Percentiles rank a stretch among this genome's conserved stretches.
phyloP scores from a whole-genome alignment of 164 flowering plant species.

The Echeveria elegans region DNA sequence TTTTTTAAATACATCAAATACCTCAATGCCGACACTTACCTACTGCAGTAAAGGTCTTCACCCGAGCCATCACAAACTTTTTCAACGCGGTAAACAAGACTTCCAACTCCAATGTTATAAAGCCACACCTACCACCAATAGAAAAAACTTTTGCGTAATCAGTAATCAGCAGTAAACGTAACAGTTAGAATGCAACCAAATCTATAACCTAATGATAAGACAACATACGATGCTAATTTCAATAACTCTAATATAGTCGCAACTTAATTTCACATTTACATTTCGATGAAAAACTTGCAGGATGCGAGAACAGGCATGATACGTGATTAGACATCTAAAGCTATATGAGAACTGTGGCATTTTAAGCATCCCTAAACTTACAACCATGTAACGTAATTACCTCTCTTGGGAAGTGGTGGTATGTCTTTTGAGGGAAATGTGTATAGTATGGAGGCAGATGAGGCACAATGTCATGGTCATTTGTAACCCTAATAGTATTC shows the following conservation, averaged over 20 bases:
- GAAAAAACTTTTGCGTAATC: neutral
- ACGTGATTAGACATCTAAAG: neutral
- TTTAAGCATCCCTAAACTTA: neutral
- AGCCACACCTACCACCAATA: neutral
- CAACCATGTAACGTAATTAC: neutral
- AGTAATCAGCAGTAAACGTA: neutral
- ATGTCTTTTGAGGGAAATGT: constrained; percentile 71
- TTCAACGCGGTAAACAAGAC: constrained; percentile 5
- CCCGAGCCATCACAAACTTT: constrained; percentile 9
- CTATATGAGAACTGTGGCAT: neutral
- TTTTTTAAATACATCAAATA: no score
- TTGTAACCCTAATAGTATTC: neutral
- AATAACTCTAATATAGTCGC: neutral
- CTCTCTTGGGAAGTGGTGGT: constrained; percentile 13
- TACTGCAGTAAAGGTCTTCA: constrained; percentile 4
- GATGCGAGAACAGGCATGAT: neutral
- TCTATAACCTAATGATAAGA: neutral
- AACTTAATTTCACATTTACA: no score
- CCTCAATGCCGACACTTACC: neutral
- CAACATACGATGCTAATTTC: neutral
- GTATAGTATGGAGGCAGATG: constrained; percentile 90
- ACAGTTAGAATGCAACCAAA: no score
- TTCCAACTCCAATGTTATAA: constrained; percentile 1
- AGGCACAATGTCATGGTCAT: constrained; percentile 83
- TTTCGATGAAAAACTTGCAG: neutral